These are phyloP conservation scores for Xanthoconium stramineum DNA, from an alignment of 768 basidiomycete genomes.

Conservation along the genomic window DNA sequence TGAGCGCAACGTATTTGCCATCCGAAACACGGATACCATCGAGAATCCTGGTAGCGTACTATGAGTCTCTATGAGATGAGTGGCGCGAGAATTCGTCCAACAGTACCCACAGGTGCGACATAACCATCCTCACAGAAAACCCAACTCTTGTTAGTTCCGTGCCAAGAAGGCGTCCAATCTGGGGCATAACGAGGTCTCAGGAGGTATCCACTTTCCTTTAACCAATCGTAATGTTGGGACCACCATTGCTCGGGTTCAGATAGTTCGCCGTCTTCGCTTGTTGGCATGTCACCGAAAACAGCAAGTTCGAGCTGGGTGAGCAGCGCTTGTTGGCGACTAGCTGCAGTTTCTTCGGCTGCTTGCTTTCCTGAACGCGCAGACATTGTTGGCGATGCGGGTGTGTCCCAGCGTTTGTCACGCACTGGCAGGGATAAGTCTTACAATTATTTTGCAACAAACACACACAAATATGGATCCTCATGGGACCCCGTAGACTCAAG, in stretches of 20 bases:
- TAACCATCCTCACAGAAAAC: constrained; percentile 1
- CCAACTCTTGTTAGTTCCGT: constrained; percentile 2
- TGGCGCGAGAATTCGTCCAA: neutral
- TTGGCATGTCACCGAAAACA: neutral
- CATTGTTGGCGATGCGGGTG: neutral
- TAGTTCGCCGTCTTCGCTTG: neutral
- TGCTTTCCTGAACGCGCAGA: neutral
- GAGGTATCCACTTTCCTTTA: constrained; percentile 14
- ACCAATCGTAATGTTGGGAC: constrained; percentile 10
- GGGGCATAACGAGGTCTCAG: constrained; percentile 22
- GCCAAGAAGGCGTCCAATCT: constrained; percentile 22
- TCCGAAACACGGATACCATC: constrained; percentile 32
- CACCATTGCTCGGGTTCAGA: constrained; percentile 10
- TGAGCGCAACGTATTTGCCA: constrained; percentile 29
- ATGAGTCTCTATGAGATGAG: constrained; percentile 14
- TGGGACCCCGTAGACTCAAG: too few relatives aligned
- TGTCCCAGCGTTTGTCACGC: too few relatives aligned
- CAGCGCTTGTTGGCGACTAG: neutral
- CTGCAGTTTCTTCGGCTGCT: neutral
- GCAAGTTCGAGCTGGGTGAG: neutral
- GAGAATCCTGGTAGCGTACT: constrained; percentile 16
- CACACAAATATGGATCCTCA: too few relatives aligned
- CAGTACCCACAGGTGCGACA: constrained; percentile 3
- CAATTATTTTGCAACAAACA: too few relatives aligned
- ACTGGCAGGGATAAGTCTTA: too few relatives aligned